These are phyloP conservation scores for Aspergillus ellipticus DNA, from an alignment of 495 filamentous ascomycete species.

Conservation along the genomic window DNA sequence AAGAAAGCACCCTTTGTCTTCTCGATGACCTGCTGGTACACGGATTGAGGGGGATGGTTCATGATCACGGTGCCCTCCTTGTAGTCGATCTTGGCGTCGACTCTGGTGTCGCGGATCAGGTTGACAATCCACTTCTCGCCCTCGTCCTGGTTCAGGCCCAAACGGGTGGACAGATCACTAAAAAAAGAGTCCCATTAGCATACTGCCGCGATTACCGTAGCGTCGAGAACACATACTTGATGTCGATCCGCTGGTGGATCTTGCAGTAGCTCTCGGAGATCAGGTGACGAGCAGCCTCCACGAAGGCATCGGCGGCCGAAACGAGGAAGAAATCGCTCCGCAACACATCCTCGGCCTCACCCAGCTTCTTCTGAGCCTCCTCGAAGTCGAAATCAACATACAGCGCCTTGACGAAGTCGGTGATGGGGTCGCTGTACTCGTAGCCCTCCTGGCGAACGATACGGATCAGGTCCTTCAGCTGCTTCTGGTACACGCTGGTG, in stretches of 20 bases:
- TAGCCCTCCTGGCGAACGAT: constrained; percentile 95
- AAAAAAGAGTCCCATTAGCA: constrained; percentile 19
- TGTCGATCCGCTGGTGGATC: constrained; percentile 97
- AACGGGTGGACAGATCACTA: constrained; percentile 80
- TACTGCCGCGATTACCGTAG: not conserved
- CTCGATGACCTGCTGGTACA: constrained; percentile 99
- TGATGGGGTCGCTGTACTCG: constrained; percentile 94
- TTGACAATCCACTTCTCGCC: constrained; percentile 99
- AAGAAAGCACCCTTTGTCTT: constrained; percentile 93
- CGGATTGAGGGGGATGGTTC: constrained; percentile 97
- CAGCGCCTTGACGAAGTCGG: constrained; percentile 91
- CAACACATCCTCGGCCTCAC: constrained; percentile 86
- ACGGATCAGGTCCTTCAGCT: constrained; percentile 92
- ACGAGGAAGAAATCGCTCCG: constrained; percentile 94
- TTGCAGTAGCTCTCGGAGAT: constrained; percentile 99
- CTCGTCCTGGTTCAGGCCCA: constrained; percentile 86
- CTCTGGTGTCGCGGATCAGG: constrained; percentile 92
- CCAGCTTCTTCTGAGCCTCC: constrained; percentile 90
- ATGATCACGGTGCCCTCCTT: constrained; percentile 97
- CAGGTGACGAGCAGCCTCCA: constrained; percentile 89
- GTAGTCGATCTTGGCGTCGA: constrained; percentile 99
- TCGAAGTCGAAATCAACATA: constrained; percentile 99
- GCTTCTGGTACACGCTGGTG: constrained; percentile 86
- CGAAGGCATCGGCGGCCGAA: constrained; percentile 78
- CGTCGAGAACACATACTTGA: constrained; percentile 57